A percentile compares a stretch with the other conserved stretches of the same genome.
These are phyloP conservation scores for Penicillium palitans DNA, from an alignment of 2,329 filamentous ascomycete species.

Conservation along the genomic window DNA sequence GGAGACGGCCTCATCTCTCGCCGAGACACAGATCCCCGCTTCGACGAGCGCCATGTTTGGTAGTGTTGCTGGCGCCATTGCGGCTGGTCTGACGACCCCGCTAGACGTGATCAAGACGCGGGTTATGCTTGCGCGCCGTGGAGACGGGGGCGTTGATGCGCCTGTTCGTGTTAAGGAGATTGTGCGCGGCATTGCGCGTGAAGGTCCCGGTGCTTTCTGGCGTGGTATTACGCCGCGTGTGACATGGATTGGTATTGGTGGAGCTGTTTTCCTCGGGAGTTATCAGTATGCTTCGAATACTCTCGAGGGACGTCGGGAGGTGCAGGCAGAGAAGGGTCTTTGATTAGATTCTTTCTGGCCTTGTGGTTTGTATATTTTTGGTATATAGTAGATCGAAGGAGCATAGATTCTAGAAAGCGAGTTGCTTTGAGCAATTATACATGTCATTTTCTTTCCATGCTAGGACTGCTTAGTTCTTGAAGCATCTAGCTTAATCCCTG, in stretches of 20 bases:
- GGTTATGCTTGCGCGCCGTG: slow-evolving; percentile 81
- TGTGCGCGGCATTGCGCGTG: slow-evolving; percentile 62
- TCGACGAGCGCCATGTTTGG: slow-evolving; percentile 83
- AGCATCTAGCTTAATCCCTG: not conserved
- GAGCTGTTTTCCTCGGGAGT: slow-evolving; percentile 89
- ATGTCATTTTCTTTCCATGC: not conserved
- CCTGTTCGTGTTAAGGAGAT: slow-evolving; percentile 49
- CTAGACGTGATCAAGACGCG: slow-evolving; percentile 95
- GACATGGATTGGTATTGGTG: slow-evolving; percentile 92
- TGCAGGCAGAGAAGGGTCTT: slow-evolving; percentile 12
- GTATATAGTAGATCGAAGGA: slow-evolving; percentile 10
- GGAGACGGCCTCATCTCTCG: slow-evolving; percentile 33
- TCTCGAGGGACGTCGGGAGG: slow-evolving; percentile 50
- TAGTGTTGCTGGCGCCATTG: slow-evolving; percentile 77
- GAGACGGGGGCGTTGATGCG: slow-evolving; percentile 53
- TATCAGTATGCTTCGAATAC: slow-evolving; percentile 87
- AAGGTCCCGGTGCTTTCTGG: slow-evolving; percentile 50
- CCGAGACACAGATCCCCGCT: slow-evolving; percentile 59
- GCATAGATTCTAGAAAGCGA: not conserved
- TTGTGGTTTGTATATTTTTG: slow-evolving; percentile 17
- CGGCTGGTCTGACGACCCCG: slow-evolving; percentile 86
- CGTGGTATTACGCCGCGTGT: slow-evolving; percentile 71
- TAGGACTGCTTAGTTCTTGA: not conserved
- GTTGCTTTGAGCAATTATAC: not conserved
- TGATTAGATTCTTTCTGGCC: not conserved